phyloP scores from a whole-genome alignment of 140 eudicot genomes.

The Anethum foeniculum region DNA sequence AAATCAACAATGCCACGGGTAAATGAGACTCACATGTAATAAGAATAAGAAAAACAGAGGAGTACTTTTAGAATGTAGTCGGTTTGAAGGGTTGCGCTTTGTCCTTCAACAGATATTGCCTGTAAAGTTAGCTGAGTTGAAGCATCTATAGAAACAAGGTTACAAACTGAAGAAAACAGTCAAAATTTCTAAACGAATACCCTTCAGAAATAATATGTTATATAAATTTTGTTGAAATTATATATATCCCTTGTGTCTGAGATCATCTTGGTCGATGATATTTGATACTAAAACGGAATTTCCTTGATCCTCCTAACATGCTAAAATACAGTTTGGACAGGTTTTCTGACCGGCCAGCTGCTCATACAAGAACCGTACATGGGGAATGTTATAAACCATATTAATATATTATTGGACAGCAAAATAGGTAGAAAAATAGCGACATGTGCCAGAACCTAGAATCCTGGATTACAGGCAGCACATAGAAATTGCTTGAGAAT shows the following conservation, averaged over 20 bases:
- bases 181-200: neutral
- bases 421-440: neutral
- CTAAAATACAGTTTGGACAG: neutral
- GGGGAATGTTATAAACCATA: neutral
- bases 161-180: neutral
- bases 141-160: neutral
- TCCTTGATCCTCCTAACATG: neutral
- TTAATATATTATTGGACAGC: neutral
- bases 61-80: conserved; percentile 49
- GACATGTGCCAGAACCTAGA: neutral
- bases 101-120: conserved; percentile 51
- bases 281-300: neutral
- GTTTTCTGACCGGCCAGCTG: neutral
- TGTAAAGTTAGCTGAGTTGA: conserved; percentile 1
- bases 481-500: neutral
- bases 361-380: neutral
- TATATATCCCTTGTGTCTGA: neutral
- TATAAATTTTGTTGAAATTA: neutral
- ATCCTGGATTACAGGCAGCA: neutral
- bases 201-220: neutral
- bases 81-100: conserved; percentile 45
- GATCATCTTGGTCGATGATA: neutral
- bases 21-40: neutral
- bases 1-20: neutral
- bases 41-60: conserved; percentile 15